Base-by-base conservation (phyloP, 2,329 filamentous ascomycete genomes). In the Cadophora gregata region DNA sequence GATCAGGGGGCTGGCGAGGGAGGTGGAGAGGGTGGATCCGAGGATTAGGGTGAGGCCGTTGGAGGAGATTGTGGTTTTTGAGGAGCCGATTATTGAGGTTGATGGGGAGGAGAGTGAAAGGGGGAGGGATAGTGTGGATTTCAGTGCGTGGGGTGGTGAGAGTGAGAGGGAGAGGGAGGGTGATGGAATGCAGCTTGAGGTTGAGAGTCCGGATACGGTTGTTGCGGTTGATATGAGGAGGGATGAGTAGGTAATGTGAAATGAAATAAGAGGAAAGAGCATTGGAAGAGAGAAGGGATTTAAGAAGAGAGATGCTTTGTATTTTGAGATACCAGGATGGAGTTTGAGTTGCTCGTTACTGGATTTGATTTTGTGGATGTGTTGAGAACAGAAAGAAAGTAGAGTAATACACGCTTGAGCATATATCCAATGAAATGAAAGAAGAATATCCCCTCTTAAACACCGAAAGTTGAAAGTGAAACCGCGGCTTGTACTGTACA, bases 171-270 rank as follows among this genome's bases (percentile, higher is more conserved):
- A 69, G 1, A 66, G 42, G 10, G 63, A 66, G 38, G 59, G 51
- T 5, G 56, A 70, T 67, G 70, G 67, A 3, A 65, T 72, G 62
- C 73, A 73, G 55, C 58, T 72, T n/a, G 72, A 75, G 63, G 73
- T 72, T 48, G 72, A 74, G 31, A 74, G 71, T 56, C 71, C 73
- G 10, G 73, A 74, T 66, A 75, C 73, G 25, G 67, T 75, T 59
- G 68, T 75, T 64, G 66, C 67, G 62, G 65, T 64, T 42, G 58
- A 62, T 42, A n/a, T 66, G 48, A 63, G 59, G 21, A 24, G 47
- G 45, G 21, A 58, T 21, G 19, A 12, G 19, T n/a, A 36, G 53
- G 29, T 21, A 51, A 29, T 3, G 16, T 2, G 16, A 7, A 33
- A 7, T 1, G 16, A 16, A 21, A n/a, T 25, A 16, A 8, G 0